Evolutionary conservation across 805 yeast genomes (phyloP).

Genomic region (Myxozyma nipponensis): DNA sequence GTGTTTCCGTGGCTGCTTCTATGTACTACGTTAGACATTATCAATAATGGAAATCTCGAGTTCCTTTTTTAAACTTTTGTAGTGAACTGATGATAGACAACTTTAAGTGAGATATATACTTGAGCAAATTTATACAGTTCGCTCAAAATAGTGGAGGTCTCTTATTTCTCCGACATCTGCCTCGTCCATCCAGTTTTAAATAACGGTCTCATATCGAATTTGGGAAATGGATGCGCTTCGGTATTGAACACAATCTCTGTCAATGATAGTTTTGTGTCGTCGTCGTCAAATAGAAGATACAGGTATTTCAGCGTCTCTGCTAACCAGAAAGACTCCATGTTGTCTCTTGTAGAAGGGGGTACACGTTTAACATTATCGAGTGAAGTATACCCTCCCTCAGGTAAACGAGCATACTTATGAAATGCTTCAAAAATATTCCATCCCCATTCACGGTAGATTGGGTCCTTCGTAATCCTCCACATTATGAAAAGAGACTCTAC

Average conservation of each 20-base stretch:
- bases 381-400: slow-evolving; percentile 52
- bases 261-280: slow-evolving; percentile 58
- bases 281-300: slow-evolving; percentile 72
- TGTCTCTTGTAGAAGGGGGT: slow-evolving; percentile 57
- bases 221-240: slow-evolving; percentile 89
- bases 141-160: too few species aligned
- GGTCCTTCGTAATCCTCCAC: slow-evolving; percentile 75
- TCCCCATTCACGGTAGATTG: slow-evolving; percentile 75
- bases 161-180: neutral
- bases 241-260: slow-evolving; percentile 77
- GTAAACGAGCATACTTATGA: slow-evolving; percentile 52
- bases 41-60: too few species aligned
- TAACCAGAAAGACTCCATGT: slow-evolving; percentile 89
- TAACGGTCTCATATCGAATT: slow-evolving; percentile 17
- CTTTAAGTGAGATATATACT: too few species aligned
- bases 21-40: too few species aligned
- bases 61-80: too few species aligned
- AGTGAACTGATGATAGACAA: too few species aligned
- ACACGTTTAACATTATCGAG: slow-evolving; percentile 59
- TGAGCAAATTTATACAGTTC: too few species aligned
- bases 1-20: too few species aligned
- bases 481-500: slow-evolving; percentile 81
- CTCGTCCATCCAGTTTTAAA: slow-evolving; percentile 25
- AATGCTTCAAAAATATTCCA: slow-evolving; percentile 77
- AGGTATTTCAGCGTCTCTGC: slow-evolving; percentile 89